These are phyloP conservation scores for Kuraishia borneana DNA, from an alignment of 805 yeast genomes.

Conservation along the genomic window DNA sequence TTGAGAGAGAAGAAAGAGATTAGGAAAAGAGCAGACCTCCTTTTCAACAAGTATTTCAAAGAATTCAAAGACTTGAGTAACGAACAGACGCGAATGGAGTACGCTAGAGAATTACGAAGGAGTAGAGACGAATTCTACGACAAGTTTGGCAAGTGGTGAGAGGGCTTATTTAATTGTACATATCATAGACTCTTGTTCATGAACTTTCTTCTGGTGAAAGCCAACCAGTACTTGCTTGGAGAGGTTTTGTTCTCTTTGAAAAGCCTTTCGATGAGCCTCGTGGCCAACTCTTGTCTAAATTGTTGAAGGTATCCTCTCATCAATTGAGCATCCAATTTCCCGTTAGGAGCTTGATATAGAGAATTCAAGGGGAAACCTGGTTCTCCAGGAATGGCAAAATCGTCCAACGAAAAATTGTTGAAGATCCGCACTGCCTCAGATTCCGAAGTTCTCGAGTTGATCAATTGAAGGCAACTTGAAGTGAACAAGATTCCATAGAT, in stretches of 20 bases:
- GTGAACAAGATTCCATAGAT: conserved; percentile 89
- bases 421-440: conserved; percentile 57
- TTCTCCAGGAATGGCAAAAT: conserved; percentile 90
- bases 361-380: conserved; percentile 88
- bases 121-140: conserved; percentile 17
- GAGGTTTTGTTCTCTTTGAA: conserved; percentile 43
- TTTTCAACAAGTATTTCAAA: conserved; percentile 16
- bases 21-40: conserved; percentile 15
- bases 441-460: conserved; percentile 35
- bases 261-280: conserved; percentile 64
- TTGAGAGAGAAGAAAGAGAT: conserved; percentile 18
- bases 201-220: conserved; percentile 87
- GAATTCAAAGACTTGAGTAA: conserved; percentile 14
- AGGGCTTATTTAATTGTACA: background rate
- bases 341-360: conserved; percentile 61
- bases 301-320: conserved; percentile 78
- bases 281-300: conserved; percentile 88
- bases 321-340: conserved; percentile 66
- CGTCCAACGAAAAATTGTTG: conserved; percentile 78
- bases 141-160: conserved; percentile 13
- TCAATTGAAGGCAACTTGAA: conserved; percentile 68
- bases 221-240: conserved; percentile 93
- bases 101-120: conserved; percentile 14
- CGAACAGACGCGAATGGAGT: conserved; percentile 11
- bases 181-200: conserved; percentile 65